phyloP scores from a whole-genome alignment of 225 moss, liverwort and hornwort species.

The Marchantia paleacea region DNA sequence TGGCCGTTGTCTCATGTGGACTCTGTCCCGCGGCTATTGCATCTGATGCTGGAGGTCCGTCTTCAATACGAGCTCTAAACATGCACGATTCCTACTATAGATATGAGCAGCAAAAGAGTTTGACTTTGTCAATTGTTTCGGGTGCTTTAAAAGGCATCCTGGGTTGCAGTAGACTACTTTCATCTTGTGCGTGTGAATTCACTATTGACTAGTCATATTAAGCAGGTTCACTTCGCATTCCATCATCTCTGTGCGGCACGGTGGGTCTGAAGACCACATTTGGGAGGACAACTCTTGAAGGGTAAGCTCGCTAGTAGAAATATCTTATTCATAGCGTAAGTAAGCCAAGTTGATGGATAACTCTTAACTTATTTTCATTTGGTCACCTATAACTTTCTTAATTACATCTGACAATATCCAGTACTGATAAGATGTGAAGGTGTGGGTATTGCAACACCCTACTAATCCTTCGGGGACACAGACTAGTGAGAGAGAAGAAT shows the following conservation, averaged over 20 bases:
- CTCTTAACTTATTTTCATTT: too few relatives aligned
- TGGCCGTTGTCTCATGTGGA: conserved; percentile 16
- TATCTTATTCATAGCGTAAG: too few relatives aligned
- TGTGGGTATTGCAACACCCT: too few relatives aligned
- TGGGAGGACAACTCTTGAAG: conserved; percentile 11
- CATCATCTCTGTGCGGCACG: conserved; percentile 11
- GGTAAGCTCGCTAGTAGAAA: conserved; percentile 1
- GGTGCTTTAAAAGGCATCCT: too few relatives aligned
- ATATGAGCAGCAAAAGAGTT: not conserved
- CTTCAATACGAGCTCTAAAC: not conserved
- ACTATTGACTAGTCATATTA: not conserved
- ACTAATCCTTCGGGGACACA: too few relatives aligned
- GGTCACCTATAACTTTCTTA: too few relatives aligned
- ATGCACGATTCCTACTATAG: not conserved
- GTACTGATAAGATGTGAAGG: too few relatives aligned
- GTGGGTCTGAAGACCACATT: conserved; percentile 21
- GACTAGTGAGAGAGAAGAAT: too few relatives aligned
- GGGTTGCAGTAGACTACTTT: not conserved
- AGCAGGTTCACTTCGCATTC: conserved; percentile 15
- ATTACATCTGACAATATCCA: too few relatives aligned
- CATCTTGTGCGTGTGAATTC: not conserved
- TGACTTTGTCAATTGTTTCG: too few relatives aligned
- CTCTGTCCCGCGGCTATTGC: conserved; percentile 17
- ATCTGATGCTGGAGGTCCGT: conserved; percentile 19
- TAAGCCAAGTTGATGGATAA: too few relatives aligned